Percentiles rank a stretch among this genome's conserved stretches.
Conservation (phyloP, 305 asterid species). For the Ilex paraguariensis region DNA sequence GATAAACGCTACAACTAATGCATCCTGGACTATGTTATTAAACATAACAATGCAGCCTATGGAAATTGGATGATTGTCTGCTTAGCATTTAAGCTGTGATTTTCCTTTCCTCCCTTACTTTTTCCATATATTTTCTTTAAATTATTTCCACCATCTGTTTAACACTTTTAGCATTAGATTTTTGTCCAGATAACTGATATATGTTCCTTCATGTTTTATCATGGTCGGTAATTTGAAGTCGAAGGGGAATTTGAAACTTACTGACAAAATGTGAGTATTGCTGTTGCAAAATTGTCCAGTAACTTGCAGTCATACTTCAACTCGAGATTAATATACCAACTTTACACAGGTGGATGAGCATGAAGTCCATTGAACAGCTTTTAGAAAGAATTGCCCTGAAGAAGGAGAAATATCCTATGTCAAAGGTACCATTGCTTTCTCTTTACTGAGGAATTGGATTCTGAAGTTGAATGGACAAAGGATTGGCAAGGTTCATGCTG, state of each 20-base stretch:
- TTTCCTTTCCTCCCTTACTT: not conserved
- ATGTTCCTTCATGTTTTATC: conserved; percentile 17
- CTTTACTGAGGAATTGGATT: not conserved
- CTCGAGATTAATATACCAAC: conserved; percentile 13
- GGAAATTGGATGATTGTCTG: too few relatives aligned
- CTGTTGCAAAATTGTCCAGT: not conserved
- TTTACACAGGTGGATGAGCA: conserved; percentile 74
- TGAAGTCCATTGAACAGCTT: conserved; percentile 43
- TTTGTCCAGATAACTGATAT: conserved; percentile 1
- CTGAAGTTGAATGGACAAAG: not conserved
- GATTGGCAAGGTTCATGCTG: not conserved
- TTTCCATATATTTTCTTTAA: not conserved
- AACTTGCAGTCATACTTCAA: conserved; percentile 10
- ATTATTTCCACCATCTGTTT: not conserved
- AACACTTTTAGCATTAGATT: not conserved
- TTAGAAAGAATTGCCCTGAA: conserved; percentile 32
- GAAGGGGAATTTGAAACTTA: conserved; percentile 53
- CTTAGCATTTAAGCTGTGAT: too few relatives aligned
- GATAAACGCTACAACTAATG: too few relatives aligned
- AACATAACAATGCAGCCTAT: too few relatives aligned
- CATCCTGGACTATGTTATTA: too few relatives aligned
- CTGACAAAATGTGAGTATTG: conserved; percentile 56
- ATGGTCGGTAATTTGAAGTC: conserved; percentile 31
- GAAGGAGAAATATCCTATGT: conserved; percentile 26
- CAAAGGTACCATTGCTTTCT: conserved; percentile 43